These are phyloP conservation scores for Rhizopogon roseolus DNA, from an alignment of 768 basidiomycete species.

Conservation along the genomic window DNA sequence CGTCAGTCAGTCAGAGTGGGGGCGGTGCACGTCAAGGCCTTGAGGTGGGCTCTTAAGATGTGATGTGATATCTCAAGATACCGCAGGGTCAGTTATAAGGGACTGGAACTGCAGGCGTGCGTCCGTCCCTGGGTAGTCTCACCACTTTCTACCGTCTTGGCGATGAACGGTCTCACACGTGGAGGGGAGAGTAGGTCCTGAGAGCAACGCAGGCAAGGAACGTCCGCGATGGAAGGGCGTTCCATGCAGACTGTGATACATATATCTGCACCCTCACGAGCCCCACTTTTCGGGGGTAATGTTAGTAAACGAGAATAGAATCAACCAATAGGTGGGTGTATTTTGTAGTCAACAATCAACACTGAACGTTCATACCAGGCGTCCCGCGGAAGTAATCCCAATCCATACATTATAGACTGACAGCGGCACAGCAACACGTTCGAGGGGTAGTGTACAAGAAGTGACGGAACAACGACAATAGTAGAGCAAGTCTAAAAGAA, in stretches of 20 bases:
- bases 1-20: background rate
- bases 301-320: slow-evolving; percentile 12
- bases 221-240: background rate
- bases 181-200: slow-evolving; percentile 5
- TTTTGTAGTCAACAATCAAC: background rate
- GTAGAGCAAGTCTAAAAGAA: background rate
- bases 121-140: background rate
- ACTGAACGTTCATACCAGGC: background rate
- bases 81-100: slow-evolving; percentile 8
- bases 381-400: background rate
- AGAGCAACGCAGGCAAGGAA: slow-evolving; percentile 1
- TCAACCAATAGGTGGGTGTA: background rate
- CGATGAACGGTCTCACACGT: slow-evolving; percentile 4
- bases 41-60: slow-evolving; percentile 7
- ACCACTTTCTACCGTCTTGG: background rate
- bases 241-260: background rate
- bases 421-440: background rate
- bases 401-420: background rate
- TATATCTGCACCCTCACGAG: background rate
- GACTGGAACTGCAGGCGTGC: background rate
- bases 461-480: background rate
- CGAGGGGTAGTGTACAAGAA: background rate
- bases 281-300: background rate
- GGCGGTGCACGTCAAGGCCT: slow-evolving; percentile 6
- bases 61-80: background rate